phyloP scores from a whole-genome alignment of 208 protist genomes.

The Balamuthia mandrillaris region DNA sequence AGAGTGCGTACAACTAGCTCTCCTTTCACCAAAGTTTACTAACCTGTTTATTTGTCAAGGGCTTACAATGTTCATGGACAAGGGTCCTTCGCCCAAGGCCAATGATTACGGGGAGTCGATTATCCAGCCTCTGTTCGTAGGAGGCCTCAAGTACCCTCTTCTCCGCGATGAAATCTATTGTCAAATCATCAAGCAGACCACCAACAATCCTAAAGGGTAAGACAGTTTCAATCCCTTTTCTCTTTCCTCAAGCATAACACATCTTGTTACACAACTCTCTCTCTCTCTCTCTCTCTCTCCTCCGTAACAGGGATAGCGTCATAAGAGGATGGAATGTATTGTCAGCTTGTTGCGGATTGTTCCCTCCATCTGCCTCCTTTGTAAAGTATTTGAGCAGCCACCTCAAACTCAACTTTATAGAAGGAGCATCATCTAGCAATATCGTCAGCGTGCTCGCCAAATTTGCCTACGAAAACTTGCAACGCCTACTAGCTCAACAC shows the following conservation, averaged over 20 bases:
- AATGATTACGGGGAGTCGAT: not conserved
- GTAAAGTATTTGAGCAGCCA: not conserved
- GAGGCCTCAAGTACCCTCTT: not conserved
- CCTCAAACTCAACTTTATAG: not conserved
- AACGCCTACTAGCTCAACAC: too few species aligned
- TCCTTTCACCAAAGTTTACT: not conserved
- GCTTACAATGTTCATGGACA: not conserved
- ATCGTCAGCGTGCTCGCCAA: too few species aligned
- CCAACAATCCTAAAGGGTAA: not conserved
- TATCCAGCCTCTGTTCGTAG: not conserved
- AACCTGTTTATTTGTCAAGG: not conserved
- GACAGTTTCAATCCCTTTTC: not conserved
- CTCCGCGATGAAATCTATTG: not conserved
- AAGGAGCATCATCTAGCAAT: too few species aligned
- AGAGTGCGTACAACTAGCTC: not conserved
- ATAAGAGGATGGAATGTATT: not conserved
- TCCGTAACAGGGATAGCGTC: not conserved
- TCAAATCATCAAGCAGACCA: conserved; percentile 21
- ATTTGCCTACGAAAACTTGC: too few species aligned
- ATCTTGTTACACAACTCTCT: not conserved
- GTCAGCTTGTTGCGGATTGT: conserved; percentile 1
- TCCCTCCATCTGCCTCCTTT: not conserved
- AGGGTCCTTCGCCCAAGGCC: not conserved
- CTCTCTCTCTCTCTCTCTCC: not conserved
- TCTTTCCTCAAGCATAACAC: not conserved